Base-by-base conservation (phyloP, 768 basidiomycete genomes). In the Cystobasidium ongulense region DNA sequence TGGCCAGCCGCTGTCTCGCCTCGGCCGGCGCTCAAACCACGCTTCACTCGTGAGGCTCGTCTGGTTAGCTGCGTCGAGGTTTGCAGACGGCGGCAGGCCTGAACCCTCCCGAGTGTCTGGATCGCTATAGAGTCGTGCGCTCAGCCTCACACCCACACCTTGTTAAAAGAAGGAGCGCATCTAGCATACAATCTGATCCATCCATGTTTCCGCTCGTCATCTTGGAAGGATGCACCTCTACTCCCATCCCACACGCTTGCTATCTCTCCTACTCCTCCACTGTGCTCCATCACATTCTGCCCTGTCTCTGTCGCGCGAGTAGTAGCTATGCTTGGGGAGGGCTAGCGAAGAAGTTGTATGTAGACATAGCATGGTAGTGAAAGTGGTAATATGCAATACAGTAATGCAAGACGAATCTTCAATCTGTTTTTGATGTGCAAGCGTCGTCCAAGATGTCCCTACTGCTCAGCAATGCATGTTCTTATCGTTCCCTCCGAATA, bases 111-210 rank as follows among this genome's bases (percentile, higher is more conserved):
- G 31, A 27, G 35, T 15, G 18, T 23, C 57, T 15, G 31, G 31
- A 18, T n/a, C 13, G 35, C 63, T 27, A 38, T 67, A 50, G 65
- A 50, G 46, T 50, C 50, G 43, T 67, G 65, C 65, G 65, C 65
- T 67, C 65, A 67, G 65, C 65, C 65, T 67, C 65, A 67, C 65
- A 67, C 63, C 65, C 43, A 46, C 43, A 67, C 65, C 65, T 67
- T 67, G 65, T 67, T 67, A 33, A 50, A 5, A 25, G 53, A 67
- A 67, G 65, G 65, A 67, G 65, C 65, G 65, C 46, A 67, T 39
- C 27, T 67, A 53, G 63, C 65, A 67, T 59, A 59, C 57, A 46
- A 67, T 67, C 65, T 67, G 65, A 67, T 67, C 50, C 46, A 11
- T 8, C 61, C 21, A 5, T 23, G 36, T 64, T 35, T 36, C 63